Base-by-base conservation (phyloP, 2,329 filamentous ascomycete genomes). In the Colletotrichum cuscutae region DNA sequence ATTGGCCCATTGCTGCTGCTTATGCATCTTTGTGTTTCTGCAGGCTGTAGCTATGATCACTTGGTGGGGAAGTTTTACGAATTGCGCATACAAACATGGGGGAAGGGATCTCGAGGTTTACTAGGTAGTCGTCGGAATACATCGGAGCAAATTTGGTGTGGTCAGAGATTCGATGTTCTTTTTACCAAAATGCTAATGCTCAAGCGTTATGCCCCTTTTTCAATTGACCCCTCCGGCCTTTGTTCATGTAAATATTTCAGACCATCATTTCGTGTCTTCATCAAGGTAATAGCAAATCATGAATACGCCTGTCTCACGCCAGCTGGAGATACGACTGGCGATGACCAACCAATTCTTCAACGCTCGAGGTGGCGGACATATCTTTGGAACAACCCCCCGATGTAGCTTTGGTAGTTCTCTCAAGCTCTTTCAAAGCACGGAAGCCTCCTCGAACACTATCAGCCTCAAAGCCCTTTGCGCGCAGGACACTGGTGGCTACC, bases 401-500 rank as follows among this genome's bases (percentile, higher is more conserved):
- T 12, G 59, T 24, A 12, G 35, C 8, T 15, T 11, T 9, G 13
- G 22, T 35, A 49, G 15, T 30, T 9, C 58, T 12, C 13, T 46
- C 42, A 30, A 71, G 32, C 1, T 3, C 13, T 4, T 24, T n/a
- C 28, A 81, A 71, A 1, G 79, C 78, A 9, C 68, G 30, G 32
- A 79, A 78, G 0, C 87, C 87, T 9, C 85, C 86, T 26, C 81
- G 79, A 26, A 89, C 75, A 75, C 84, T 87, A 54, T 85, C 83
- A 1, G 86, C 86, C 68, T 83, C 81, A 28, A 84, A 80, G 0
- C 85, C 87, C 74, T 86, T 87, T 0, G 86, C 87, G 5, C 88
- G 81, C 60, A 90, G 77, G 3, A 90, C 83, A 65, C 87, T 89
- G 2, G 86, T 86, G 3, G 87, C 88, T 5, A 90, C 83, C 0